phyloP scores from a whole-genome alignment of 179 eudicot genomes.

The Kewa caespitosa region DNA sequence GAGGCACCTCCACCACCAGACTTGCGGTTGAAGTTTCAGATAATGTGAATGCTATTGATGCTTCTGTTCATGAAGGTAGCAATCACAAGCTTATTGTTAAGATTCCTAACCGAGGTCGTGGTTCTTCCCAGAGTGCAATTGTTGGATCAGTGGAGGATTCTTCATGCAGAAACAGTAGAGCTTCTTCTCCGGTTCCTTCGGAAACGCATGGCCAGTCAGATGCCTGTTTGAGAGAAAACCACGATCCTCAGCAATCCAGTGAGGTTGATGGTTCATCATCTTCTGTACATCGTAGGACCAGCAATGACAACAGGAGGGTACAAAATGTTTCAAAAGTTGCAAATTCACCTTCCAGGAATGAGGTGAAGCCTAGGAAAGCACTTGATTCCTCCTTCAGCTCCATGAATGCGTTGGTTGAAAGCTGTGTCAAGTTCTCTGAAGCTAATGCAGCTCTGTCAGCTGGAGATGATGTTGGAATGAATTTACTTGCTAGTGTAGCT shows the following conservation, averaged over 20 bases:
- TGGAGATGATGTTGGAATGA: constrained; percentile 48
- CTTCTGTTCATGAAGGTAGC: constrained; percentile 46
- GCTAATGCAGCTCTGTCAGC: constrained; percentile 29
- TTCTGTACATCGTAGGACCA: constrained; percentile 11
- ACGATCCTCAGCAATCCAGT: constrained; percentile 18
- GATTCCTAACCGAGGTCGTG: constrained; percentile 64
- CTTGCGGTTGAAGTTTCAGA: constrained; percentile 34
- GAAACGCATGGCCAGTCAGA: constrained; percentile 33
- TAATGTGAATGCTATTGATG: constrained; percentile 41
- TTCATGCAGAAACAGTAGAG: constrained; percentile 35
- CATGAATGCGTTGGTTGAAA: constrained; percentile 45
- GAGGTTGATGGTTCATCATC: constrained; percentile 25
- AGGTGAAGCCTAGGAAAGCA: constrained; percentile 24
- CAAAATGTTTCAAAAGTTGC: constrained; percentile 20
- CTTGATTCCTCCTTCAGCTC: constrained; percentile 39
- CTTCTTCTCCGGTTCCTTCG: constrained; percentile 36
- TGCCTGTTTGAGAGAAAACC: constrained; percentile 22
- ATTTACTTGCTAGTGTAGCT: constrained; percentile 57
- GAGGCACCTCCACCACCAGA: constrained; percentile 35
- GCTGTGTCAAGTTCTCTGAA: constrained; percentile 42
- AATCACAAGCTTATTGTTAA: constrained; percentile 72
- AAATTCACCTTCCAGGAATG: constrained; percentile 19
- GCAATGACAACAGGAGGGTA: constrained; percentile 12
- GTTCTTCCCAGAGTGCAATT: constrained; percentile 58
- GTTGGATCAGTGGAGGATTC: constrained; percentile 50